Conservation (phyloP, 1,284 basidiomycete species). For the Cerioporus squamosus region DNA sequence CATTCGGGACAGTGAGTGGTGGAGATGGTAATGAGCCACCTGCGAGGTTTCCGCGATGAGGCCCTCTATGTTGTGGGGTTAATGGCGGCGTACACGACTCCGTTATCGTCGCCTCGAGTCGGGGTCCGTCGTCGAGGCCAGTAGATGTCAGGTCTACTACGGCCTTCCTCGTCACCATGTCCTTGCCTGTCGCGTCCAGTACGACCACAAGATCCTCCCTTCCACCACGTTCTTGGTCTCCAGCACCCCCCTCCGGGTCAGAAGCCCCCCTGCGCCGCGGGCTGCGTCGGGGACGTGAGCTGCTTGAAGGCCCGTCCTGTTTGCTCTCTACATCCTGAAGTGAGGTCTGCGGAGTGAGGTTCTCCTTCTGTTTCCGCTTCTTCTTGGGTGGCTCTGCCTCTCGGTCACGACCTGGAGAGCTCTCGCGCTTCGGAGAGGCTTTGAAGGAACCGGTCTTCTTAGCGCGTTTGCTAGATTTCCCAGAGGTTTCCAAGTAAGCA, state of each 20-base stretch:
- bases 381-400: slow-evolving; percentile 3
- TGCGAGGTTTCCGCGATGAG: not conserved
- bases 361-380: slow-evolving; percentile 21
- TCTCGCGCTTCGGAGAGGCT: slow-evolving; percentile 13
- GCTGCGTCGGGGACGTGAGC: not conserved
- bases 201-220: no score
- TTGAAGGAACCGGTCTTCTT: slow-evolving; percentile 1
- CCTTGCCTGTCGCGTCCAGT: no score
- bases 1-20: slow-evolving; percentile 9
- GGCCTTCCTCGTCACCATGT: no score
- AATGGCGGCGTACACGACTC: not conserved
- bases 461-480: slow-evolving; percentile 2
- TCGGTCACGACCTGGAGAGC: not conserved
- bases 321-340: not conserved
- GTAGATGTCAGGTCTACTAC: no score
- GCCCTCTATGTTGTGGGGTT: slow-evolving; percentile 2
- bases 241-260: no score
- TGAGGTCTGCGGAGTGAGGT: not conserved
- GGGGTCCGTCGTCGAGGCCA: no score
- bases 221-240: no score
- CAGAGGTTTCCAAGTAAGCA: slow-evolving; percentile 19
- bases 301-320: not conserved
- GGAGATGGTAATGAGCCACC: slow-evolving; percentile 18
- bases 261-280: no score
- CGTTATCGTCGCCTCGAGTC: no score